Percentiles rank a stretch among this genome's conserved stretches.
Conservation (phyloP, 768 basidiomycete genomes). For the Boletus pseudopeckii region DNA sequence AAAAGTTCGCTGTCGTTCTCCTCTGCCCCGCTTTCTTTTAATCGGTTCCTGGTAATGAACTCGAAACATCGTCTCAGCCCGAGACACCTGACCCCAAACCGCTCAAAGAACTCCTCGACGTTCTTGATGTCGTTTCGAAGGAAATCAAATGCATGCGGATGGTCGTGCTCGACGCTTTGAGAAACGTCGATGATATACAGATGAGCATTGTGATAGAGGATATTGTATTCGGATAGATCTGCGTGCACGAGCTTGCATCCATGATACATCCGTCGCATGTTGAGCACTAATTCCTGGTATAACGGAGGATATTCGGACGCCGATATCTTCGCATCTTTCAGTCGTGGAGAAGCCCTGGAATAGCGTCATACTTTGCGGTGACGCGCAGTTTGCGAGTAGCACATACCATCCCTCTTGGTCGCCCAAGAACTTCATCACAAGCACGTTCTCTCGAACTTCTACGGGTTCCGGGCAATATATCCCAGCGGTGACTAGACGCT, state of each 20-base stretch:
- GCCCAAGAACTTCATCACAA: slow-evolving; percentile 94
- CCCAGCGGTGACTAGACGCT: slow-evolving; percentile 77
- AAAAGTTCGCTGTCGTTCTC: slow-evolving; percentile 32
- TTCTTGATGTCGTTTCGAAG: slow-evolving; percentile 89
- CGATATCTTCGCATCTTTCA: slow-evolving; percentile 81
- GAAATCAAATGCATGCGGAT: slow-evolving; percentile 95
- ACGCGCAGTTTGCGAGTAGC: slow-evolving; percentile 1
- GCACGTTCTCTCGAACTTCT: slow-evolving; percentile 94
- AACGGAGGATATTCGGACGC: slow-evolving; percentile 50
- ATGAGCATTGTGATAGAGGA: slow-evolving; percentile 79
- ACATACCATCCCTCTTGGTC: slow-evolving; percentile 76
- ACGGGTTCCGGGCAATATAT: slow-evolving; percentile 84
- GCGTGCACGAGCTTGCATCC: slow-evolving; percentile 94
- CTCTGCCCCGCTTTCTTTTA: slow-evolving; percentile 32
- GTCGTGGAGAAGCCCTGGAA: slow-evolving; percentile 81
- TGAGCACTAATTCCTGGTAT: slow-evolving; percentile 78
- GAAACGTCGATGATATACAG: slow-evolving; percentile 97
- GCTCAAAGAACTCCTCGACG: slow-evolving; percentile 86
- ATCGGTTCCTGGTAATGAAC: slow-evolving; percentile 67
- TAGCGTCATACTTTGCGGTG: slow-evolving; percentile 1
- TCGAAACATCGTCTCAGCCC: slow-evolving; percentile 85
- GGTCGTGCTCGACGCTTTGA: slow-evolving; percentile 98
- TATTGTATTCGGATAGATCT: slow-evolving; percentile 97
- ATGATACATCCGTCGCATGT: slow-evolving; percentile 81
- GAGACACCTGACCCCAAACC: slow-evolving; percentile 69